phyloP scores from a whole-genome alignment of 2,329 filamentous ascomycete species.

The Talaromyces sp. region DNA sequence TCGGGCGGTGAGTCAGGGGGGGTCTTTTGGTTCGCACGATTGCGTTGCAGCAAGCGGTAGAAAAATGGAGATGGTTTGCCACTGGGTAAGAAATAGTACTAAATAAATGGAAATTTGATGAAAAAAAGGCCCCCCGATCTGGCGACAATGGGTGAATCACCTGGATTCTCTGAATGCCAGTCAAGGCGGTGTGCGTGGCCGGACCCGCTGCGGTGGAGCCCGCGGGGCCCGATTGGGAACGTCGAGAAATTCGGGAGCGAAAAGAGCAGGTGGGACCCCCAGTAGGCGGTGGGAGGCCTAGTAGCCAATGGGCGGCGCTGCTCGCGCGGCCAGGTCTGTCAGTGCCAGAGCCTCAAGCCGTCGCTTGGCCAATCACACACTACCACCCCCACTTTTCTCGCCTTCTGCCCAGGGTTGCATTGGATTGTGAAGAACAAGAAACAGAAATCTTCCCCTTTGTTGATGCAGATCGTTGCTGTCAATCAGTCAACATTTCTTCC shows the following conservation, averaged over 20 bases:
- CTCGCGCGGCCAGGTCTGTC: not conserved
- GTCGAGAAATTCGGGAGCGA: not conserved
- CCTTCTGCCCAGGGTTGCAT: not conserved
- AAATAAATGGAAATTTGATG: not conserved
- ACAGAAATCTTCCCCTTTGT: not conserved
- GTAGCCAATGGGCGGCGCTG: not conserved
- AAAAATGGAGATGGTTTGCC: not conserved
- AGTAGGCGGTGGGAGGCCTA: not conserved
- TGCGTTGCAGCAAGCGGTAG: not conserved
- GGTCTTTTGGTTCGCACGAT: not conserved
- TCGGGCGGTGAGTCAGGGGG: not conserved
- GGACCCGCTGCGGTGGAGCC: not conserved
- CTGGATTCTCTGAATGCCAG: not conserved
- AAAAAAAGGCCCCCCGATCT: too few relatives aligned
- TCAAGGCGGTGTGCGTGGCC: not conserved
- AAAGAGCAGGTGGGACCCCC: not conserved
- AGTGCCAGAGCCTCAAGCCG: not conserved
- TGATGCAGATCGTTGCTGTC: not conserved
- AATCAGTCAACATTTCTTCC: not conserved
- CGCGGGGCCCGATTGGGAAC: not conserved
- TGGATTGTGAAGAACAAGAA: not conserved
- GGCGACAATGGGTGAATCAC: too few relatives aligned
- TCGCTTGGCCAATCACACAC: not conserved
- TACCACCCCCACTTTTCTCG: not conserved
- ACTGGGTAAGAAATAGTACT: not conserved